These are phyloP conservation scores for Anthracocystis panici-leucophaei DNA, from an alignment of 1,284 basidiomycete genomes.

Conservation along the genomic window DNA sequence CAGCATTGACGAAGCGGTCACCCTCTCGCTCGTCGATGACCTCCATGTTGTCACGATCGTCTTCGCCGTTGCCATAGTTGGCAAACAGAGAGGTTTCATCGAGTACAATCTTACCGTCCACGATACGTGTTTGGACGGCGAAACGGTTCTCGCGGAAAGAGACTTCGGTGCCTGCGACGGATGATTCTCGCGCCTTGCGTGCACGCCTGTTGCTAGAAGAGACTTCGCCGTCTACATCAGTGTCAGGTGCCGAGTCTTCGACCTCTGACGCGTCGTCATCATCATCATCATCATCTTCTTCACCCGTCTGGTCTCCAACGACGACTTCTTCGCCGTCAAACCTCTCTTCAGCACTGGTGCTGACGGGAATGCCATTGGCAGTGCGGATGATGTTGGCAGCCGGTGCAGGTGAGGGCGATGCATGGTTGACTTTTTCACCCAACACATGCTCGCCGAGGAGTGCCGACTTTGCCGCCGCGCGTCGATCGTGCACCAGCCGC, in stretches of 20 bases:
- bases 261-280: constrained; percentile 16
- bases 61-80: constrained; percentile 62
- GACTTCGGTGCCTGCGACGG: constrained; percentile 44
- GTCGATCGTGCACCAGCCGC: constrained; percentile 48
- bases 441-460: constrained; percentile 42
- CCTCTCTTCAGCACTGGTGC: constrained; percentile 26
- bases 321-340: constrained; percentile 35
- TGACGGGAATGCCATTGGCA: constrained; percentile 27
- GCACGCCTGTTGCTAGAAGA: constrained; percentile 13
- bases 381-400: constrained; percentile 21
- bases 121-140: constrained; percentile 68
- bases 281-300: constrained; percentile 23
- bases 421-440: constrained; percentile 28
- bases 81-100: constrained; percentile 69
- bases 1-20: constrained; percentile 80
- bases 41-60: constrained; percentile 77
- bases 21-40: constrained; percentile 83
- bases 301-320: constrained; percentile 26
- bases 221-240: constrained; percentile 29
- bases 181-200: constrained; percentile 31
- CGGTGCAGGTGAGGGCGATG: constrained; percentile 31
- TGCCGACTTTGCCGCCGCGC: constrained; percentile 34
- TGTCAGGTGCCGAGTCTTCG: constrained; percentile 26
- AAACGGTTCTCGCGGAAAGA: constrained; percentile 64
- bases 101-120: constrained; percentile 70